Evolutionary conservation across 176 grass and related monocot species (phyloP), one percentile per base, ranked within the genome.

Genomic region (Carex parvula): DNA sequence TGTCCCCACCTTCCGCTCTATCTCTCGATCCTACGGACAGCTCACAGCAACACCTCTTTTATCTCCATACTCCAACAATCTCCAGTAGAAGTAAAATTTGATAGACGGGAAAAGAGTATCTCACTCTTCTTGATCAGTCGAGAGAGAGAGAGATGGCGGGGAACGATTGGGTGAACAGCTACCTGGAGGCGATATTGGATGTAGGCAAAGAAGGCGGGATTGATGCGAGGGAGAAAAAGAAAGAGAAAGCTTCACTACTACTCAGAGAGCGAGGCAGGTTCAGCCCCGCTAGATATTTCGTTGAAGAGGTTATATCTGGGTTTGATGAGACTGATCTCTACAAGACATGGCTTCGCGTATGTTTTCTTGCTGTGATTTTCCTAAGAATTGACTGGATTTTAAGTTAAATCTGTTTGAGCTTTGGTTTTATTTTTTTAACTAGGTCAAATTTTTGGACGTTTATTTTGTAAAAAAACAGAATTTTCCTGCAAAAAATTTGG

Each of bases 91-190:
- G n/a, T 80, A 54, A 30, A 37, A 33, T 5, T 69, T 26, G 30
- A 56, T 10, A 58, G 15, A 58, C 20, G 58, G 29, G 33, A 11
- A 29, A 58, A 32, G 1, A 73, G 16, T 10, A 42, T 41, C 17
- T 57, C 15, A 26, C 64, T 14, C 2, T 39, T 73, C 76, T 26
- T 81, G 55, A 48, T 14, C 3, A 21, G 62, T 21, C 79, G 13
- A 68, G 41, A 39, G 4, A 26, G 41, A 21, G 57, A 41, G 24
- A 24, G 33, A 91, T 91, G 89, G 79, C 89, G 50, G 89, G 86
- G 35, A 88, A 91, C 77, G 89, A 91, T 29, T 91, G 89, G 89
- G 81, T 91, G 83, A 91, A 91, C 17, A 88, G 89, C 86, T 91
- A 88, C 66, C 50, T 91, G 61, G 89, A 91, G 83, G 89, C 89